phyloP scores from a whole-genome alignment of 2,329 filamentous ascomycete genomes.

The Cercospora sp. region DNA sequence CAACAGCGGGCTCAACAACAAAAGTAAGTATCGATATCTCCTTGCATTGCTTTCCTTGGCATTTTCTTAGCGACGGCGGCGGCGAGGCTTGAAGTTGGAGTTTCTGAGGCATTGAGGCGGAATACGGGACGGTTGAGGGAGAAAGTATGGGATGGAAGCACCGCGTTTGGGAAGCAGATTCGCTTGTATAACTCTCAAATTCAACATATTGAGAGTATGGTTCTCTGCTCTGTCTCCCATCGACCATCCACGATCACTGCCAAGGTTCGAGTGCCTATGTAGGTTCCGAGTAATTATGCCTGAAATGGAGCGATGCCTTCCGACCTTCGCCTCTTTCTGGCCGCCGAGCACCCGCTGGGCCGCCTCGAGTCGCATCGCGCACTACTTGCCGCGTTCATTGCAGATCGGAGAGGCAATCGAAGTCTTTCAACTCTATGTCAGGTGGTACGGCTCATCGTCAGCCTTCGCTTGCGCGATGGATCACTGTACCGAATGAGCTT shows the following conservation, averaged over 20 bases:
- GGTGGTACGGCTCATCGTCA: not conserved
- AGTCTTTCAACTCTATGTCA: not conserved
- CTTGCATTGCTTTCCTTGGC: not conserved
- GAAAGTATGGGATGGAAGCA: not conserved
- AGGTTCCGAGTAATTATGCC: not conserved
- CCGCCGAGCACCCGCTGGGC: not conserved
- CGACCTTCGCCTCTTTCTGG: not conserved
- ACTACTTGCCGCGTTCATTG: not conserved
- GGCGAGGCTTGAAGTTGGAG: not conserved
- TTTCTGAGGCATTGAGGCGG: not conserved
- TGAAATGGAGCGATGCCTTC: not conserved
- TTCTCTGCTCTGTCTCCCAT: not conserved
- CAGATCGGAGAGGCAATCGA: not conserved
- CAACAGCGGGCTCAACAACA: not conserved
- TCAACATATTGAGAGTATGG: constrained; percentile 1
- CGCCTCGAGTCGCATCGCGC: not conserved
- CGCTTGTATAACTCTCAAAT: constrained; percentile 1
- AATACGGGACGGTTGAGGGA: not conserved
- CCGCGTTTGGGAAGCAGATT: not conserved
- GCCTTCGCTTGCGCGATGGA: not conserved
- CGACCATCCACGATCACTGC: not conserved
- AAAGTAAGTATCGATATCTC: not conserved
- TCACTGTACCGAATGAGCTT: not conserved
- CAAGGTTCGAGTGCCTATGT: not conserved
- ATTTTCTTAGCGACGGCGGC: not conserved